phyloP scores from a whole-genome alignment of 192 early-diverging fungal genomes.

The Linderina pennispora region DNA sequence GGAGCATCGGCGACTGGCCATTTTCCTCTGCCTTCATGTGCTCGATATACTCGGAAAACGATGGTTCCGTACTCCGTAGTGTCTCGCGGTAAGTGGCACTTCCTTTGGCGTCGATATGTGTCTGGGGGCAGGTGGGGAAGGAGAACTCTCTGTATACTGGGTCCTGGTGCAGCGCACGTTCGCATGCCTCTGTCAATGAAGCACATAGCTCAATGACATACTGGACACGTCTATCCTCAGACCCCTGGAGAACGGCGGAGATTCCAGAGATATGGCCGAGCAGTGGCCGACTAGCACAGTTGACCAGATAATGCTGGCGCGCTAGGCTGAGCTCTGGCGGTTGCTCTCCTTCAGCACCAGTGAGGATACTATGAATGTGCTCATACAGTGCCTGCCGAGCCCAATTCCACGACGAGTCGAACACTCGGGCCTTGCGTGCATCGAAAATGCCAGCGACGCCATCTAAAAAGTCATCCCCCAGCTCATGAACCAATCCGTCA shows the following conservation, averaged over 20 bases:
- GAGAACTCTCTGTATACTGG: slow-evolving; percentile 85
- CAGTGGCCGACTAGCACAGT: slow-evolving; percentile 66
- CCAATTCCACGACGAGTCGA: slow-evolving; percentile 98
- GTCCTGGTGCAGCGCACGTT: slow-evolving; percentile 53
- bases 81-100: slow-evolving; percentile 74
- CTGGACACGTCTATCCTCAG: slow-evolving; percentile 50
- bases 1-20: background rate
- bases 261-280: slow-evolving; percentile 76
- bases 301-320: slow-evolving; percentile 55
- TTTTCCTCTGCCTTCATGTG: slow-evolving; percentile 49
- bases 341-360: slow-evolving; percentile 65
- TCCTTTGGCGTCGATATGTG: slow-evolving; percentile 65
- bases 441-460: slow-evolving; percentile 79
- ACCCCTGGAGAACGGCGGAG: slow-evolving; percentile 55
- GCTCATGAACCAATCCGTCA: slow-evolving; percentile 72
- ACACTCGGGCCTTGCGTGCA: slow-evolving; percentile 73
- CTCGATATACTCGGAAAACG: slow-evolving; percentile 79
- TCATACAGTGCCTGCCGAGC: slow-evolving; percentile 45
- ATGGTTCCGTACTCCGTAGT: slow-evolving; percentile 62
- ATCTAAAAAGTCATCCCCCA: slow-evolving; percentile 68
- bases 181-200: slow-evolving; percentile 59
- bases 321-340: too few species aligned
- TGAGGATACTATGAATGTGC: slow-evolving; percentile 62
- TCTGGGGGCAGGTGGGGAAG: slow-evolving; percentile 69
- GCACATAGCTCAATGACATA: too few species aligned